Evolutionary conservation across 2,329 filamentous ascomycete genomes (phyloP), one percentile per base, ranked within the genome.

Genomic region (Fusarium brachygibbosum): DNA sequence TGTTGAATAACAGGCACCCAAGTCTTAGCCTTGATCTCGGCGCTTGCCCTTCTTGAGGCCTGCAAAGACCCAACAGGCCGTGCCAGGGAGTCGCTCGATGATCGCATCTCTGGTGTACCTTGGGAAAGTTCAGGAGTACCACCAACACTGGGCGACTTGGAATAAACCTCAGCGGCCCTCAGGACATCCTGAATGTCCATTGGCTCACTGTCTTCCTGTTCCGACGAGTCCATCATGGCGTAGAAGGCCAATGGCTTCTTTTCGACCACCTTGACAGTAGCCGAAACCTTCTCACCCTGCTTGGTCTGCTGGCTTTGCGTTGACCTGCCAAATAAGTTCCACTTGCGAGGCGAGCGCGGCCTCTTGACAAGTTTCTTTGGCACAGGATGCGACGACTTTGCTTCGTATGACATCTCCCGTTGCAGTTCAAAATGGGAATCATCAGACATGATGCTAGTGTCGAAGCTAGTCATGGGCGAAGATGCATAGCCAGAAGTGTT

Each of bases 261-360:
- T 55, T 82, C 82, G 0, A 84, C 81, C 16, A 80, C 74, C 42
- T 84, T 82, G n/a, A 85, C 82, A 2, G 85, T 81, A 4, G 84
- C 83, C 1, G 83, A 75, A n/a, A 86, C 81, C 3, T 82, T 79
- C 7, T 79, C 73, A 17, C 75, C 76, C 61, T 81, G 82, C 59
- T 82, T 84, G 4, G 69, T 74, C 4, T 82, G 72, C 41, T 82
- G 79, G 35, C 77, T 82, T 31, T 87, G 85, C 0, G 63, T 51
- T 46, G 85, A 85, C 46, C 87, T 82, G 49, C 87, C 83, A 69
- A 91, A 90, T 14, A 90, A 75, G 66, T 89, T 90, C 88, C 88
- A 91, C 69, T 86, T 89, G 10, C 85, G 83, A 25, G 87, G 87
- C 28, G 86, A 87, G 42, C 82, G 84, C 2, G 83, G 75, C 54